Percentiles rank a stretch among this genome's conserved stretches.
These are phyloP conservation scores for Boletellus sp. DNA, from an alignment of 768 basidiomycete genomes.

Conservation along the genomic window DNA sequence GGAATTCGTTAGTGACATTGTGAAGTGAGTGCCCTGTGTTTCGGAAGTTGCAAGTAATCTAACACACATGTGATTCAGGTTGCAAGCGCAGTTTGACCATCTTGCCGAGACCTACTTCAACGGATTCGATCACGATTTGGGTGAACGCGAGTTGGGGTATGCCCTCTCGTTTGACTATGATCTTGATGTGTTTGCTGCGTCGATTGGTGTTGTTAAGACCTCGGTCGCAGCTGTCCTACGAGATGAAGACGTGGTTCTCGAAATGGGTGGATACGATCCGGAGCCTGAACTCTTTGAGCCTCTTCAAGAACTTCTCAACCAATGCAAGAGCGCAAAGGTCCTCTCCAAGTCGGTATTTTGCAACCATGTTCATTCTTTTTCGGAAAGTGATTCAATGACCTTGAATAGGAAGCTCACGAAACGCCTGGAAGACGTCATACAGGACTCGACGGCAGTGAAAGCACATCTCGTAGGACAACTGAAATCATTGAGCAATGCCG, in stretches of 20 bases:
- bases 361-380: not conserved
- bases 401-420: slow-evolving; percentile 78
- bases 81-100: slow-evolving; percentile 92
- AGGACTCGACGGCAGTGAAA: slow-evolving; percentile 69
- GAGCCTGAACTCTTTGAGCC: slow-evolving; percentile 78
- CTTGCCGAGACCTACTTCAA: slow-evolving; percentile 84
- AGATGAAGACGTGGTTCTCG: slow-evolving; percentile 75
- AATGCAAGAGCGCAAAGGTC: slow-evolving; percentile 75
- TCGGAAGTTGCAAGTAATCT: not conserved
- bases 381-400: slow-evolving; percentile 1
- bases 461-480: slow-evolving; percentile 69
- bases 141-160: slow-evolving; percentile 85
- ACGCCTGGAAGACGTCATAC: slow-evolving; percentile 75
- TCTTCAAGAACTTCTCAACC: slow-evolving; percentile 76
- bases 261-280: slow-evolving; percentile 72
- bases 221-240: slow-evolving; percentile 66
- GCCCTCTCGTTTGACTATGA: slow-evolving; percentile 83
- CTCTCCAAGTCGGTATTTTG: slow-evolving; percentile 61
- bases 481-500: slow-evolving; percentile 63
- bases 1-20: slow-evolving; percentile 89
- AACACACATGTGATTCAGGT: slow-evolving; percentile 43
- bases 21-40: slow-evolving; percentile 60
- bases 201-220: slow-evolving; percentile 87
- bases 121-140: slow-evolving; percentile 80
- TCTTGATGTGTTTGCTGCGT: slow-evolving; percentile 90